Evolutionary conservation across 1,284 basidiomycete genomes (phyloP).

Genomic region (Apiotrichum gamsii): DNA sequence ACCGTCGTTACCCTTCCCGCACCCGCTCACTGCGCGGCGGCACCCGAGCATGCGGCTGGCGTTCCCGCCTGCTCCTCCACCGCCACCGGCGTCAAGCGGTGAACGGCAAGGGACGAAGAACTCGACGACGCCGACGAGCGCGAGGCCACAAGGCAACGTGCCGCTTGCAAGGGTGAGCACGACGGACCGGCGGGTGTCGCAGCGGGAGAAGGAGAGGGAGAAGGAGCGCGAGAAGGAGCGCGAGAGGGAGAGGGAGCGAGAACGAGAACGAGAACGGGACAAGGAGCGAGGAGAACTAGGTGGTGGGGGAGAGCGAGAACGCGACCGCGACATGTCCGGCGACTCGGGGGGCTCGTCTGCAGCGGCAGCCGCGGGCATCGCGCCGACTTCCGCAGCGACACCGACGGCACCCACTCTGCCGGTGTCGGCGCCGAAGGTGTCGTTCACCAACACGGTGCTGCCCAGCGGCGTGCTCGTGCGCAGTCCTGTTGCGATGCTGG

Average conservation of each 20-base stretch:
- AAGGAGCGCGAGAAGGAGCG: too few species aligned
- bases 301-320: too few species aligned
- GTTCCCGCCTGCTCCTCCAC: constrained; percentile 20
- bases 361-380: neutral
- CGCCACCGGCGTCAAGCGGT: neutral
- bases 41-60: constrained; percentile 41
- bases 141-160: neutral
- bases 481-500: neutral
- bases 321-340: neutral
- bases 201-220: neutral
- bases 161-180: constrained; percentile 1
- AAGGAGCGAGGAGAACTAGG: too few species aligned
- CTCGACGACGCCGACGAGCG: constrained; percentile 1
- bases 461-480: neutral
- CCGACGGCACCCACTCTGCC: too few species aligned
- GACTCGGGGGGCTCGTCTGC: neutral
- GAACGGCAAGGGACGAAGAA: too few species aligned
- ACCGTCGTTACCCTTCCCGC: constrained; percentile 33
- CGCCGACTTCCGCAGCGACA: too few species aligned
- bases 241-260: too few species aligned
- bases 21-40: constrained; percentile 29
- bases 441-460: constrained; percentile 4
- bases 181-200: neutral
- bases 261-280: too few species aligned
- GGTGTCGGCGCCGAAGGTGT: constrained; percentile 8